Base-by-base conservation (phyloP, 129 eudicot genomes). In the Lonicera japonica region DNA sequence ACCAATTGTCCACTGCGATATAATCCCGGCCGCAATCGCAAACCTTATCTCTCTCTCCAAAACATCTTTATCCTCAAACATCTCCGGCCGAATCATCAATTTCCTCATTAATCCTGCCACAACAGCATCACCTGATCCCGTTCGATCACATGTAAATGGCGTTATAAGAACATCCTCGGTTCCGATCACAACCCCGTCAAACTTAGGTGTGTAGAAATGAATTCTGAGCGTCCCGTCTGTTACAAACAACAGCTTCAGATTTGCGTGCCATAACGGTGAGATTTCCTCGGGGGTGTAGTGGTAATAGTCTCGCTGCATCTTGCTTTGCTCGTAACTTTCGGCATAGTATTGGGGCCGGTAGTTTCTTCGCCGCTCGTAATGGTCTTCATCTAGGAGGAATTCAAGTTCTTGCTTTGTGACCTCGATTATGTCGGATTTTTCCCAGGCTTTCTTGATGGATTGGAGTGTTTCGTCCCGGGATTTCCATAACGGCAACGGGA, bases 1-100 rank as follows among this genome's bases (percentile, higher is more conserved):
- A 19, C 98, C 98, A 8, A 92, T 87, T 0, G 98, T 92, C 98
- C 98, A 92, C 81, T 92, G 98, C 2, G 98, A 66, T 73, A 87
- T 92, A 18, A 92, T 92, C 8, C 98, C 96, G 0, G 96, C 98
- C 8, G 98, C 87, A 63, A 92, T 77, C 0, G 86, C 98, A 85
- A 87, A 92, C 68, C 96, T 75, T 20, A 92, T 78, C 71, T 92
- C 90, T 54, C 96, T 78, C 68, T 82, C 95, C 64, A 87, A 36
- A 54, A 82, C 63, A 78, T 92, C 98, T 74, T 78, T 79, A 74
- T 87, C 64, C 40, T 80, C 74, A 53, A 47, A 92, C 84, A 92
- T 84, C 64, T 92, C 95, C 7, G 88, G 91, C 8, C 73, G 63
- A 46, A 70, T 87, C 21, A 83, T 92, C 81, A 92, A 69, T 58